Base-by-base conservation (phyloP, 2,329 filamentous ascomycete species). In the Phoma herbarum region DNA sequence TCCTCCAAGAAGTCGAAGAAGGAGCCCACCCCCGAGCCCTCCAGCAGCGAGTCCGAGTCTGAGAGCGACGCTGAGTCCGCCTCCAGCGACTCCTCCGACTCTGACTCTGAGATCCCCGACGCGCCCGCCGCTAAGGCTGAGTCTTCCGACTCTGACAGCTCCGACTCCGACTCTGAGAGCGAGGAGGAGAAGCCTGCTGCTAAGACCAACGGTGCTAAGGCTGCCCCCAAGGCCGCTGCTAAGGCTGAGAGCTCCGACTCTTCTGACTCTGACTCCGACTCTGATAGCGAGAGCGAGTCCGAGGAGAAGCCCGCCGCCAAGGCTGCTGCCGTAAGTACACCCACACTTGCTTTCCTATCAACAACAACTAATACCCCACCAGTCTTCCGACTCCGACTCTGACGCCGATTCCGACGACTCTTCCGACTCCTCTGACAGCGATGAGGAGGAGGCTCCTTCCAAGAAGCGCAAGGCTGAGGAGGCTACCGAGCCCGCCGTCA, bases 381-480 rank as follows among this genome's bases (percentile, higher is more conserved):
- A 74, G 67, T 78, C 78, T 45, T 70, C 70, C 48, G 74, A 72
- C 45, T 74, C 75, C 33, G 74, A 75, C 61, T 71, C 76, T 47
- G 79, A 78, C 55, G 77, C 75, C 61, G 74, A 71, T 28, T 75
- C 75, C 28, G 70, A 68, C 41, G 70, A 68, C 39, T 67, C 41
- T n/a, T 43, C 66, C 23, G 59, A 63, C 48, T 74, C 72, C 41
- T 70, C 69, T 59, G 72, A 70, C 48, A 68, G 69, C 31, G 71
- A 77, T 41, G 67, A 72, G 46, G 79, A 72, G 47, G 79, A 73
- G 59, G 78, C 80, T 63, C 80, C 83, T 68, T 89, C 88, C 84
- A 89, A 89, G 85, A 85, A 87, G 78, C 89, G 89, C 84, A 86
- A 86, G 52, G 85, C 86, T 60, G 81, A 78, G 44, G 80, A 81